Base-by-base conservation (phyloP, 495 filamentous ascomycete genomes). In the Hypoxylon trugodes region DNA sequence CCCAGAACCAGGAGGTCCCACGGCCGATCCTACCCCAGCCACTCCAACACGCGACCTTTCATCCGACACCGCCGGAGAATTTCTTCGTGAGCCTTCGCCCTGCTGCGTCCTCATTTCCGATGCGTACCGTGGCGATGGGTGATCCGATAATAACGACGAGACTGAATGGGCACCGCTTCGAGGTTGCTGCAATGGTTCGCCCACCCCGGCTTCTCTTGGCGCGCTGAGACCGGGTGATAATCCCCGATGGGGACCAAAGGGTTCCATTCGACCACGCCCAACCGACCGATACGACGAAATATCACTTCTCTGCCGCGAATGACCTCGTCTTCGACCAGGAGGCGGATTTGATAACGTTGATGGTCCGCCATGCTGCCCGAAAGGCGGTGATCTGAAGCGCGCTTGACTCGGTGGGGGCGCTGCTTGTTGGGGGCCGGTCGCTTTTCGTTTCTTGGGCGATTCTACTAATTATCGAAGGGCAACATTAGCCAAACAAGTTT, bases 361-460 rank as follows among this genome's bases (percentile, higher is more conserved):
- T 22, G 60, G 35, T 19, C 83, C 81, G 30, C 83, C 81, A 13
- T 85, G 79, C 9, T 85, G 82, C 26, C 84, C 85, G 63, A 84
- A 81, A 9, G 81, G 79, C 4, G 84, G 82, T 40, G 84, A 85
- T 53, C 82, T 80, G 40, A 81, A 80, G 42, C 81, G 82, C 16
- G 80, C 74, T 48, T 81, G 76, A 55, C 74, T 81, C 59, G 87
- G 84, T 35, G 84, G 80, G 51, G 85, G 86, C 21, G 78, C 78
- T 16, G 84, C 63, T 61, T 81, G 81, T 57, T 88, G 87, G 13
- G 82, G 80, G 56, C 86, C 86, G 66, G 83, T 82, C 38, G 86
- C 86, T 76, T 92, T 92, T 65, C 89, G 83, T 72, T 91, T 91
- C 69, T 87, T 88, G 13, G 89, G 89, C 30, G 89, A 90, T 74